Evolutionary conservation across 257 asterid species (phyloP), one percentile per base, ranked within the genome.

Genomic region (Mitragyna speciosa): DNA sequence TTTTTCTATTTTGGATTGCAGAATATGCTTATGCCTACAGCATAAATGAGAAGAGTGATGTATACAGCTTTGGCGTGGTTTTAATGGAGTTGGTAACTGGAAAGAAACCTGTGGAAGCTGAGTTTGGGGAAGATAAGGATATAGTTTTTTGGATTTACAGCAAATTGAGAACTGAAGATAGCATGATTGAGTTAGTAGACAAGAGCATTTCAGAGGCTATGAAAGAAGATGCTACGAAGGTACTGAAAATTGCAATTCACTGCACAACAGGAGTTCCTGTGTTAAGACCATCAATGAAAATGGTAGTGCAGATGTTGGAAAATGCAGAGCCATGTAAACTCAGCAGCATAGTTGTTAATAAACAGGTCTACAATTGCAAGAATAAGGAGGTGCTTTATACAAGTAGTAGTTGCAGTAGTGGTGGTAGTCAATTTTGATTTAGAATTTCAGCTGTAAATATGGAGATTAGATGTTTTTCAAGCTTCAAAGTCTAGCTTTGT

Each of bases 61-160:
- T 87, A 51, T 87, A 85, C 79, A 87, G 90, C 73, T 87, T 87
- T 2, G 88, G 88, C 8, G 90, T 87, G 73, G 88, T 87, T 56
- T 73, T 85, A 36, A 78, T 83, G 87, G 90, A 87, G 76, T 76
- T 87, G 51, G 88, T 83, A 28, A 87, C 82, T 0, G 90, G 90
- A 33, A 87, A 79, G 77, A 87, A 72, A 54, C 87, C 90, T 0
- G 80, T 81, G 52, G 89, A 87, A 54, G 67, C 81, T 7, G 89
- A 83, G 26, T 85, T 79, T 12, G 87, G 90, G 71, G 90, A 87
- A 54, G 76, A 77, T 73, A 70, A 52, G 70, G 87, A 87, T 28
- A 85, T 87, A 74, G 87, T 85, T 12, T 80, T 84, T 5, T 87
- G 90, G 90, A 82, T 85, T 45, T 77, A 80, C 82, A 70, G 68